Conservation (phyloP, 2,329 filamentous ascomycete genomes). For the Trichoderma sp. region DNA sequence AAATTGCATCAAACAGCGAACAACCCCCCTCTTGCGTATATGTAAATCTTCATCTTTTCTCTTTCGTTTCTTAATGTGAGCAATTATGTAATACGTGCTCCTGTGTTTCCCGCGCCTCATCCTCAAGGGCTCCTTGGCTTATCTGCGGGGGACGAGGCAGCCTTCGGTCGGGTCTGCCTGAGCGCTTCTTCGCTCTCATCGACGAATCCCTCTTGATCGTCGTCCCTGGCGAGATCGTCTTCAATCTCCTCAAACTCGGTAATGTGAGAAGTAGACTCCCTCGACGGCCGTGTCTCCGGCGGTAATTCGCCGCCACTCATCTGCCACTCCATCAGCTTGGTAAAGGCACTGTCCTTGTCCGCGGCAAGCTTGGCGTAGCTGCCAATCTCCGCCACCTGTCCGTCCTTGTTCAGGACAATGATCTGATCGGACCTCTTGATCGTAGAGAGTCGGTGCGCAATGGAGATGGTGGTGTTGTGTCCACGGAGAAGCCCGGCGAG, state of each 20-base stretch:
- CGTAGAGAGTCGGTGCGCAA: constrained; percentile 91
- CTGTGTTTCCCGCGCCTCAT: background rate
- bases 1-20: background rate
- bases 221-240: constrained; percentile 44
- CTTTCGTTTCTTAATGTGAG: background rate
- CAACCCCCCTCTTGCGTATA: background rate
- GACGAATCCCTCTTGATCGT: constrained; percentile 28
- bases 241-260: constrained; percentile 57
- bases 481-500: constrained; percentile 78
- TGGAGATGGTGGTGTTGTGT: constrained; percentile 95
- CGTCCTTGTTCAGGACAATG: constrained; percentile 85
- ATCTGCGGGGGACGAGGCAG: constrained; percentile 16
- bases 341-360: constrained; percentile 80
- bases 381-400: constrained; percentile 87
- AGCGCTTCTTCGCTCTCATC: constrained; percentile 37
- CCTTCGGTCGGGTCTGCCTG: constrained; percentile 11
- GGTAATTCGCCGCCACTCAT: constrained; percentile 78
- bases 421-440: constrained; percentile 96
- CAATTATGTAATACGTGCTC: background rate
- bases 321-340: constrained; percentile 98
- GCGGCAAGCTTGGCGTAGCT: constrained; percentile 76
- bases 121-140: constrained; percentile 17
- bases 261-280: constrained; percentile 45
- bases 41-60: background rate
- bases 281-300: constrained; percentile 43